Evolutionary conservation across 1,139 yeast species (phyloP).

Genomic region (Debaryomycetaceae sp.): DNA sequence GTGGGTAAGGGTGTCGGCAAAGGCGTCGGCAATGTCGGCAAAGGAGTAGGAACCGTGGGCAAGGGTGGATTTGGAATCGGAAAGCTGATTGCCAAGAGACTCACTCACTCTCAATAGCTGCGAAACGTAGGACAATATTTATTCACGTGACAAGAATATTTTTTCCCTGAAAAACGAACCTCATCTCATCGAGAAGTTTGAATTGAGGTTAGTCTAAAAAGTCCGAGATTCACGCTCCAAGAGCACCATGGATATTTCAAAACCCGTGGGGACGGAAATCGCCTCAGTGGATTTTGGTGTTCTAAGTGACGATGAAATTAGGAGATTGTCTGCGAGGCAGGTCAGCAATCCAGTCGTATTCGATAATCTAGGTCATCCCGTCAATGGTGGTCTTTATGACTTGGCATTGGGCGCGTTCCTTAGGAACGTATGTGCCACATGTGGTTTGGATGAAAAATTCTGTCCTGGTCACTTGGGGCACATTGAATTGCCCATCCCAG

Average conservation of each 20-base stretch:
- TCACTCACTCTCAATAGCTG: no score
- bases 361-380: conserved; percentile 93
- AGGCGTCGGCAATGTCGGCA: conserved; percentile 22
- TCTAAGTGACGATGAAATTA: conserved; percentile 70
- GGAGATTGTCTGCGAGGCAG: conserved; percentile 84
- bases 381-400: conserved; percentile 88
- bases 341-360: conserved; percentile 90
- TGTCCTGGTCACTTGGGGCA: conserved; percentile 99
- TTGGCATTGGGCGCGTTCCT: conserved; percentile 89
- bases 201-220: no score
- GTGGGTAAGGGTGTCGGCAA: conserved; percentile 39
- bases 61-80: conserved; percentile 27
- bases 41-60: conserved; percentile 17
- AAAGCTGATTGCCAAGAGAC: conserved; percentile 25
- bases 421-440: conserved; percentile 81
- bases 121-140: conserved; percentile 1
- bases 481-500: conserved; percentile 91
- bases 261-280: conserved; percentile 93
- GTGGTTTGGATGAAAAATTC: conserved; percentile 88
- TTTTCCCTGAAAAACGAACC: not conserved
- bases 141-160: conserved; percentile 1
- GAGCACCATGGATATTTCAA: conserved; percentile 73
- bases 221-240: conserved; percentile 1
- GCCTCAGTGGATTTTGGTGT: conserved; percentile 88
- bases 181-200: not conserved